Percentiles rank a stretch among this genome's conserved stretches.
Conservation (phyloP, 2,329 filamentous ascomycete species). For the Pezicula radicicola region DNA sequence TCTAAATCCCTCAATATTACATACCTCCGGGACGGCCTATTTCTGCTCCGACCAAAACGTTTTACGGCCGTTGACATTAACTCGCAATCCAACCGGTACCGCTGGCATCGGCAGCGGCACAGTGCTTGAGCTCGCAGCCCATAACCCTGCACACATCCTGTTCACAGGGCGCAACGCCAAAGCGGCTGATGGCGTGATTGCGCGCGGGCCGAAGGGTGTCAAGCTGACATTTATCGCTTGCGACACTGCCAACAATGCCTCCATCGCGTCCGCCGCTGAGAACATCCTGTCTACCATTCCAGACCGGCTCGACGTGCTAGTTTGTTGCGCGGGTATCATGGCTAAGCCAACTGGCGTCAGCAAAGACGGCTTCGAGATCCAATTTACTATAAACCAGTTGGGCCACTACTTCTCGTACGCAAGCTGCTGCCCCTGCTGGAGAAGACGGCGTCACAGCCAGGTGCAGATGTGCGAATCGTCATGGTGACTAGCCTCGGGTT, state of each 20-base stretch:
- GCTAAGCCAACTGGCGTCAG: slow-evolving; percentile 32
- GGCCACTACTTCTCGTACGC: slow-evolving; percentile 40
- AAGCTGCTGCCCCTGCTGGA: slow-evolving; percentile 29
- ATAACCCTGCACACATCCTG: slow-evolving; percentile 33
- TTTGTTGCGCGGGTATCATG: slow-evolving; percentile 43
- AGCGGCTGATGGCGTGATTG: slow-evolving; percentile 23
- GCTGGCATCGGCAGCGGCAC: slow-evolving; percentile 40
- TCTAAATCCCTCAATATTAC: not conserved
- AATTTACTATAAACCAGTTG: slow-evolving; percentile 45
- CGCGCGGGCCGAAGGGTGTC: not conserved
- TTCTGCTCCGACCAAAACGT: no score
- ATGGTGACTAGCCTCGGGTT: slow-evolving; percentile 10
- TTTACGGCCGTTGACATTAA: no score
- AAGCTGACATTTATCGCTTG: slow-evolving; percentile 37
- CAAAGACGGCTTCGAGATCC: slow-evolving; percentile 42
- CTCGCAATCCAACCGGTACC: no score
- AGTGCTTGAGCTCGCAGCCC: slow-evolving; percentile 34
- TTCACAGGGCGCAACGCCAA: slow-evolving; percentile 33
- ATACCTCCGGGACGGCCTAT: not conserved
- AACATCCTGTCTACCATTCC: slow-evolving; percentile 40
- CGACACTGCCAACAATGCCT: slow-evolving; percentile 37
- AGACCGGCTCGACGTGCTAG: no score
- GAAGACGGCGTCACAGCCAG: slow-evolving; percentile 10
- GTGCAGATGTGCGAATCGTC: slow-evolving; percentile 18
- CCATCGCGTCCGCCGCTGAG: slow-evolving; percentile 26